Conservation (phyloP, 805 yeast genomes). For the Huiozyma sinensis region DNA sequence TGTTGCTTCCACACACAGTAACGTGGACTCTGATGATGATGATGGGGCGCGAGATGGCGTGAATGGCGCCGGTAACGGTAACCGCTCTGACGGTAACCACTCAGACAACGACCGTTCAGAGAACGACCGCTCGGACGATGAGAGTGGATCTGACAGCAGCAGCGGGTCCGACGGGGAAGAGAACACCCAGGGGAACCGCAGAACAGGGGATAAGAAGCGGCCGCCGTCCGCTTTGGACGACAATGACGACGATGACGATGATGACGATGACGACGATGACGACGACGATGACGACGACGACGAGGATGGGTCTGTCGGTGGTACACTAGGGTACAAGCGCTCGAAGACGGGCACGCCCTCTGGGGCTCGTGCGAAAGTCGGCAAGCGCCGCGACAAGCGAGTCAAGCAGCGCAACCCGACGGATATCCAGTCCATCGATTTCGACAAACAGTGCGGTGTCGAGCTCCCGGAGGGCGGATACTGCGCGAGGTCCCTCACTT, state of each 20-base stretch:
- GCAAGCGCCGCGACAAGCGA: constrained; percentile 30
- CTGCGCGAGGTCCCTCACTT: constrained; percentile 91
- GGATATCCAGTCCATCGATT: constrained; percentile 69
- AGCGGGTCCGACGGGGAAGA: not conserved
- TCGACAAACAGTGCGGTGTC: constrained; percentile 93
- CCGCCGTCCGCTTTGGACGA: constrained; percentile 3
- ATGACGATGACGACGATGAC: not conserved
- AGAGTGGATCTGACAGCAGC: not conserved
- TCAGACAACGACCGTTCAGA: constrained; percentile 2
- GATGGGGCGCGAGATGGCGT: not conserved
- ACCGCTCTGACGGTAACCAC: not conserved
- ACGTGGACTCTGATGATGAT: not conserved
- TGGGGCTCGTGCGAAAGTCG: constrained; percentile 2
- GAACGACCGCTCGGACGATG: not conserved
- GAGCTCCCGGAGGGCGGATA: constrained; percentile 87
- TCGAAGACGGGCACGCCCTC: constrained; percentile 3
- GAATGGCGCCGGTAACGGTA: constrained; percentile 2
- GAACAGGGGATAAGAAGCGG: constrained; percentile 5
- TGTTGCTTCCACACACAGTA: not conserved
- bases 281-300: not conserved
- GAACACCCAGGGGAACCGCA: not conserved
- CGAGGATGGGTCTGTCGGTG: not conserved
- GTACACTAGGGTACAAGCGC: constrained; percentile 5
- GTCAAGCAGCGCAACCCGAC: constrained; percentile 47
- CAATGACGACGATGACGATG: not conserved